Base-by-base conservation (phyloP, 2,329 filamentous ascomycete species). In the Diaporthe caulivora region DNA sequence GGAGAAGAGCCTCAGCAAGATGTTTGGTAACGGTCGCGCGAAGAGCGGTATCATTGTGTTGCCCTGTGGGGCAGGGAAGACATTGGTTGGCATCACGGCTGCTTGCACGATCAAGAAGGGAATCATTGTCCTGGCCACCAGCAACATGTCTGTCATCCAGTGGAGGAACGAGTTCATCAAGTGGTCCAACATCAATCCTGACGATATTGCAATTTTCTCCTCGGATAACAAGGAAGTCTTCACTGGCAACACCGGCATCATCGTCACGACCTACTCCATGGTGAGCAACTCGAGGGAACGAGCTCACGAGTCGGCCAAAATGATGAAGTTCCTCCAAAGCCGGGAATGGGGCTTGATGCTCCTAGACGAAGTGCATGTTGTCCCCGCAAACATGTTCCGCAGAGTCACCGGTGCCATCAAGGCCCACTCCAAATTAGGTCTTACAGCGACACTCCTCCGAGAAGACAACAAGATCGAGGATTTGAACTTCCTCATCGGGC, bases 381-480 rank as follows among this genome's bases (percentile, higher is more conserved):
- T 98, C 15, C 97, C 97, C 1, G 97, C 97, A 40, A 94, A 96
- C 75, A 98, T 98, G 84, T 99, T 99, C 85, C 89, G 97, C 81
- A 95, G 95, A 77, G 97, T 98, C 77, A 98, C 95, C 2, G 94
- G 94, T 58, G 92, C 93, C 3, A 97, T 99, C 83, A 97, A 97
- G 79, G 95, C 95, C 1, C 97, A 99, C 82, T 95, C 95, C 15
- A 99, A 99, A 83, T 90, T 99, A 10, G 97, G 97, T 9, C 86
- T 99, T 51, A 99, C 97, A 0, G 97, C 97, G 0, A 99, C 97
- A 0, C 86, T 99, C 15, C 90, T 99, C 21, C 91, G 97, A 86
- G 97, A 99, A 84, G 97, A 99, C 80, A 96, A 99, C 87, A 98
- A 98, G 85, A 99, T 99, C 80, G 94, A 94, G 34, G 95, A 98